Conservation (phyloP, 441 rosid species). For the Corymbia calophylla region DNA sequence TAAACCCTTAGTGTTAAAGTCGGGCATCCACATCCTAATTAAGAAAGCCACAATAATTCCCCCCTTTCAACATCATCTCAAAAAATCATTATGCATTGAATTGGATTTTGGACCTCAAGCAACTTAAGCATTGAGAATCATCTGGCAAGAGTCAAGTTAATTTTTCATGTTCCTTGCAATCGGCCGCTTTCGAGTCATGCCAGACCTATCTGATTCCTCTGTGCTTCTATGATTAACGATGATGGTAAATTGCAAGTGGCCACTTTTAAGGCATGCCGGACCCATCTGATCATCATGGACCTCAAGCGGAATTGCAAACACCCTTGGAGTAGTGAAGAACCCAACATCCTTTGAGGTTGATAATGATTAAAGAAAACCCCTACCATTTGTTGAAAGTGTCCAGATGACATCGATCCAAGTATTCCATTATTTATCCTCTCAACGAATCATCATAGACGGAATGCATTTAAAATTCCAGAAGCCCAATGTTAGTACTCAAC, state of each 20-base stretch:
- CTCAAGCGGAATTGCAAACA: not conserved
- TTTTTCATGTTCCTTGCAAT: not conserved
- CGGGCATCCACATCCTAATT: no score
- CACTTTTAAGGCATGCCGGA: not conserved
- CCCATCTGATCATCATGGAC: not conserved
- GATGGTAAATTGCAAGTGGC: not conserved
- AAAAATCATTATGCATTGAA: not conserved
- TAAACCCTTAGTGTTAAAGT: no score
- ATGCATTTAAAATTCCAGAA: not conserved
- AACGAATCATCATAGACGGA: not conserved
- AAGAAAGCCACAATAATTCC: no score
- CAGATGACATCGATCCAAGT: not conserved
- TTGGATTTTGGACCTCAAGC: not conserved
- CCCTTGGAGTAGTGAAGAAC: not conserved
- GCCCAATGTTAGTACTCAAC: not conserved
- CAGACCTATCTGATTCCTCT: no score
- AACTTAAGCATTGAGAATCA: not conserved
- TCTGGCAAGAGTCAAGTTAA: not conserved
- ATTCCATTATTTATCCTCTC: not conserved
- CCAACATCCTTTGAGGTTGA: not conserved
- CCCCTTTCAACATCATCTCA: not conserved
- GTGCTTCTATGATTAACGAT: no score
- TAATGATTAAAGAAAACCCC: not conserved
- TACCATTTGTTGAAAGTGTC: not conserved
- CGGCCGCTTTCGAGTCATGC: no score